Percentiles rank a stretch among this genome's conserved stretches.
Evolutionary conservation across 306 rosid genomes (phyloP).

Genomic region (Quercus alba): DNA sequence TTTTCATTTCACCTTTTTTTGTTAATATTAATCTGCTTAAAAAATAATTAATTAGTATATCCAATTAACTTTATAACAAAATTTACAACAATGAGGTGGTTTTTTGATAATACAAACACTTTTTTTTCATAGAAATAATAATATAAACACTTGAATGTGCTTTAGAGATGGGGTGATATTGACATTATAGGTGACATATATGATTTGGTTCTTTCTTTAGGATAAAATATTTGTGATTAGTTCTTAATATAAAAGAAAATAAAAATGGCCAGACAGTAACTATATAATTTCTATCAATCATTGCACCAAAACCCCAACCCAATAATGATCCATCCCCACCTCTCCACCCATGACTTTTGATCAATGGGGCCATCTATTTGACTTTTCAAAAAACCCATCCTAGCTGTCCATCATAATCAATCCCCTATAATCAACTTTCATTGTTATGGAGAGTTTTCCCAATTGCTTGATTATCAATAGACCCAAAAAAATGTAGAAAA

Average conservation of each 20-base stretch:
- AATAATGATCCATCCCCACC: constrained; percentile 20
- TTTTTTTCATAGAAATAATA: too few relatives aligned
- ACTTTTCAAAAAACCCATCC: constrained; percentile 19
- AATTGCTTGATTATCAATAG: constrained; percentile 13
- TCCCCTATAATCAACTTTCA: constrained; percentile 10
- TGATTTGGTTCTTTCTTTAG: not conserved
- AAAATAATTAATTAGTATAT: not conserved
- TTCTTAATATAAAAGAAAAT: not conserved
- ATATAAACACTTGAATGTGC: not conserved
- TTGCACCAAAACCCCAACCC: constrained; percentile 8
- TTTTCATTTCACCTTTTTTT: not conserved
- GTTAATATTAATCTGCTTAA: not conserved
- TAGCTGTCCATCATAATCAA: constrained; percentile 17
- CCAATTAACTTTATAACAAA: not conserved
- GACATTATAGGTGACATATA: not conserved
- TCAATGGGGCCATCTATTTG: constrained; percentile 12
- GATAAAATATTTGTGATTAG: not conserved
- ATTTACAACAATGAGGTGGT: not conserved
- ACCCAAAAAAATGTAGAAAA: not conserved
- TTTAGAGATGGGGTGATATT: not conserved
- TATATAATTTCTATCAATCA: not conserved
- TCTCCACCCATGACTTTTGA: not conserved
- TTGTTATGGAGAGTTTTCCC: constrained; percentile 17
- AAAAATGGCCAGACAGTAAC: not conserved
- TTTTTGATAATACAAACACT: too few relatives aligned